Conservation (phyloP, 2,329 filamentous ascomycete species). For the Xylaria sp. region DNA sequence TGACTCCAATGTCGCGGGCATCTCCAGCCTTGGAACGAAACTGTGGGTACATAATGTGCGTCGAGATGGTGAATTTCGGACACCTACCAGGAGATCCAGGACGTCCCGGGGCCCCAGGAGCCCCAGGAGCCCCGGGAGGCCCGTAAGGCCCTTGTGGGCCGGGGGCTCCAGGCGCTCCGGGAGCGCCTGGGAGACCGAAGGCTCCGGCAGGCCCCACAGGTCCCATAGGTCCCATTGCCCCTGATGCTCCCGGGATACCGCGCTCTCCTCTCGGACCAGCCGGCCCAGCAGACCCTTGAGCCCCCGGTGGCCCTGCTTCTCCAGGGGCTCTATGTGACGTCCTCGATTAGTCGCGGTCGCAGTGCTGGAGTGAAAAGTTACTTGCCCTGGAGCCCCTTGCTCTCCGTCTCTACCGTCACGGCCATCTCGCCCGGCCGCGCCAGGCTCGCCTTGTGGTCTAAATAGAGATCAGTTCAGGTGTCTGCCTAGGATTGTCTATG, state of each 20-base stretch:
- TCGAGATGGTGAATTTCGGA: too few relatives aligned
- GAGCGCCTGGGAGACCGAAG: not conserved
- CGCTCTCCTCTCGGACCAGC: not conserved
- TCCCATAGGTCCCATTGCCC: too few relatives aligned
- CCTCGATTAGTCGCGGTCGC: not conserved
- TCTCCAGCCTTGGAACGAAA: too few relatives aligned
- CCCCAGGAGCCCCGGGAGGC: not conserved
- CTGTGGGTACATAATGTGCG: too few relatives aligned
- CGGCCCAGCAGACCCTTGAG: not conserved
- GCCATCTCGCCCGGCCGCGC: slow-evolving; percentile 16
- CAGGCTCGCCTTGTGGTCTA: slow-evolving; percentile 13
- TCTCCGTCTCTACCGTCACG: slow-evolving; percentile 8
- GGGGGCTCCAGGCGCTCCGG: not conserved
- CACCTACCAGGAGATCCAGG: not conserved
- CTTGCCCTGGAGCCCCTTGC: not conserved
- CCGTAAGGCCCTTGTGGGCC: not conserved
- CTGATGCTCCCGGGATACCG: not conserved
- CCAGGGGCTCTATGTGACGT: not conserved
- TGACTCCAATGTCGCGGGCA: too few relatives aligned
- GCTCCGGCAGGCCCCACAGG: not conserved
- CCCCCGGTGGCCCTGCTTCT: not conserved
- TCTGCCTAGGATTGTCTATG: not conserved
- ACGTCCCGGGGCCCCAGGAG: not conserved
- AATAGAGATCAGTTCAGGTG: not conserved
- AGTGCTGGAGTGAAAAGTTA: not conserved